Percentiles rank a stretch among this genome's conserved stretches.
phyloP scores from a whole-genome alignment of 371 early-diverging fungal species.

The Mortierella sp. region DNA sequence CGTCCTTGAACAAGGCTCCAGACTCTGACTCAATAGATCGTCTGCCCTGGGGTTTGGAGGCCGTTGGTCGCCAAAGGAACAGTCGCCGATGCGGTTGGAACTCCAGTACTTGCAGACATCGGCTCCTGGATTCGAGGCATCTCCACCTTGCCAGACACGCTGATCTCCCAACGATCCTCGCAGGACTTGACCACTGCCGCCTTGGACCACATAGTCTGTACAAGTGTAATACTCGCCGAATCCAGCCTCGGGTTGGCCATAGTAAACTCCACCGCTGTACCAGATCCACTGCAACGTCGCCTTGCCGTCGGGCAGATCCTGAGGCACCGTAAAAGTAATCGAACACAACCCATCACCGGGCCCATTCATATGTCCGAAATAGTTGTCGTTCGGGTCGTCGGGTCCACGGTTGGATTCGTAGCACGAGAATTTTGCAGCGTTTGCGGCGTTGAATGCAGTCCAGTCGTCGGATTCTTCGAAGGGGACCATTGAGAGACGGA shows the following conservation, averaged over 20 bases:
- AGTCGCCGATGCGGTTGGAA: conserved; percentile 67
- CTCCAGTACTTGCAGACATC: conserved; percentile 72
- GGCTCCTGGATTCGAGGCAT: conserved; percentile 64
- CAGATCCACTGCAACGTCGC: conserved; percentile 73
- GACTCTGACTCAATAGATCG: conserved; percentile 45
- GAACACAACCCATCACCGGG: conserved; percentile 61
- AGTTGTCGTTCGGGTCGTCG: conserved; percentile 46
- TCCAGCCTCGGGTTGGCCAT: conserved; percentile 63
- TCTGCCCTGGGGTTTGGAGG: conserved; percentile 43
- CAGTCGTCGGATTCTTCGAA: conserved; percentile 66
- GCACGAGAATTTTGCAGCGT: conserved; percentile 64
- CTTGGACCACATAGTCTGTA: conserved; percentile 64
- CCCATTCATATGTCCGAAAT: conserved; percentile 60
- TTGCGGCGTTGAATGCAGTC: conserved; percentile 63
- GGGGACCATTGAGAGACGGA: conserved; percentile 69
- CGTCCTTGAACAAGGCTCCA: conserved; percentile 45
- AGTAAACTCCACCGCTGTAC: conserved; percentile 72
- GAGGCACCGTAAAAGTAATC: conserved; percentile 64
- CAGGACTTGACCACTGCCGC: conserved; percentile 47
- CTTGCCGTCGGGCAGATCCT: conserved; percentile 64
- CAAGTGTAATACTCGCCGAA: conserved; percentile 73
- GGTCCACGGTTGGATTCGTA: conserved; percentile 70
- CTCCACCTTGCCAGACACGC: conserved; percentile 62
- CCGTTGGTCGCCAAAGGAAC: conserved; percentile 60
- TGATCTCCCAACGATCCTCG: conserved; percentile 20